Evolutionary conservation across 495 filamentous ascomycete genomes (phyloP), one percentile per base, ranked within the genome.

Genomic region (Penicillium silybi): DNA sequence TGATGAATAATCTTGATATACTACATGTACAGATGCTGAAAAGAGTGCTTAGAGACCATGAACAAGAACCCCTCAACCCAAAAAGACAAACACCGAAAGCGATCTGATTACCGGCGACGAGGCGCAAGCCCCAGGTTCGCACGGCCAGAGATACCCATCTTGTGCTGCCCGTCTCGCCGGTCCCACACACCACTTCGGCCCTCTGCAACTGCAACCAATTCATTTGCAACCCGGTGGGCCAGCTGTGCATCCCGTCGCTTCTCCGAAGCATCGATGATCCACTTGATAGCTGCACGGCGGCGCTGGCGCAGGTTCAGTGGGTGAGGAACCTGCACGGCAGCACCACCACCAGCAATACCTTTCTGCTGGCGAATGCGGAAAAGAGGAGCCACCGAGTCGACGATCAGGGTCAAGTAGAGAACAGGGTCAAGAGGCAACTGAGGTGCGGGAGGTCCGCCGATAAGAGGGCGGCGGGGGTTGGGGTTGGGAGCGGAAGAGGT

Each of bases 371-470:
- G 80, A 61, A 97, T 82, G 25, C 85, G 86, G 60, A 97, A 70
- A 19, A 98, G 76, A 18, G 93, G 93, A 11, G 90, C 89, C n/a
- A 97, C 86, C 10, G 90, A 95, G 77, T 98, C 93, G 64, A 98
- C 85, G n/a, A 92, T 90, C 34, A 92, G 71, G 0, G 84, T 88
- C 35, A 96, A 82, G 71, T 91, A 91, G 40, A 82, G 74, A 26
- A 91, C 73, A 9, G 91, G 85, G 71, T 95, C 81, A 17, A 88
- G 76, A 7, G 89, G 87, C 26, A 95, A 81, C 44, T 92, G 85
- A 8, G 78, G 67, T 19, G 87, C 75, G 0, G 90, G 84, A 2
- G 90, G 90, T 13, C 82, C 70, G 0, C 87, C 83, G 46, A 96
- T 68, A 16, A 97, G 80, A 18, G 86, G 88, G 13, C 80, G 81